Evolutionary conservation across 805 yeast species (phyloP).

Genomic region (Barnettozyma salicaria): DNA sequence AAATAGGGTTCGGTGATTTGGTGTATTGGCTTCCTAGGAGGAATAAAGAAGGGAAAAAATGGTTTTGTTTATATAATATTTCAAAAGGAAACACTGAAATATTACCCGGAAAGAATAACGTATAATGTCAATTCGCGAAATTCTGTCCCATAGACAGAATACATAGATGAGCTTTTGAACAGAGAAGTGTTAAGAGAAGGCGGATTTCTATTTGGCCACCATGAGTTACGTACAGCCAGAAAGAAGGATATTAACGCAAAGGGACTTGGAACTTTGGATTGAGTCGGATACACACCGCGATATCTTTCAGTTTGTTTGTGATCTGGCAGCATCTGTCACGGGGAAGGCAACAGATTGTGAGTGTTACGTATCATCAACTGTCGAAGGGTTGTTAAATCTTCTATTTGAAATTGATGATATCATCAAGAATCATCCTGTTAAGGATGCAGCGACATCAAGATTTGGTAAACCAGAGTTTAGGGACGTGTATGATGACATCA

Average conservation of each 20-base stretch:
- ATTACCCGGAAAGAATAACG: conserved; percentile 1
- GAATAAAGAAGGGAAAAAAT: no score
- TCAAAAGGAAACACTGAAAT: no score
- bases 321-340: conserved; percentile 55
- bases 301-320: conserved; percentile 48
- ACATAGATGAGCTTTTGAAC: neutral
- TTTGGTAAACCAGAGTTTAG: conserved; percentile 90
- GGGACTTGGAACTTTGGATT: conserved; percentile 61
- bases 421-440: conserved; percentile 60
- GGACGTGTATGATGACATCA: conserved; percentile 69
- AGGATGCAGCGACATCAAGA: conserved; percentile 59
- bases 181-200: neutral
- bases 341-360: conserved; percentile 53
- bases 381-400: conserved; percentile 32
- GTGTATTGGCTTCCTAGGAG: no score
- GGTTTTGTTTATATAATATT: no score
- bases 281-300: conserved; percentile 43
- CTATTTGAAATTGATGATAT: conserved; percentile 41
- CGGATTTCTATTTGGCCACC: neutral
- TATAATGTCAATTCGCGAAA: no score
- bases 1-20: neutral
- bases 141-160: no score
- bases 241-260: conserved; percentile 45
- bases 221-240: conserved; percentile 26
- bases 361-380: conserved; percentile 32